A percentile compares a stretch with the other conserved stretches of the same genome.
Conservation (phyloP, 352 stramenopile species). For the Saprolegnia diclina region DNA sequence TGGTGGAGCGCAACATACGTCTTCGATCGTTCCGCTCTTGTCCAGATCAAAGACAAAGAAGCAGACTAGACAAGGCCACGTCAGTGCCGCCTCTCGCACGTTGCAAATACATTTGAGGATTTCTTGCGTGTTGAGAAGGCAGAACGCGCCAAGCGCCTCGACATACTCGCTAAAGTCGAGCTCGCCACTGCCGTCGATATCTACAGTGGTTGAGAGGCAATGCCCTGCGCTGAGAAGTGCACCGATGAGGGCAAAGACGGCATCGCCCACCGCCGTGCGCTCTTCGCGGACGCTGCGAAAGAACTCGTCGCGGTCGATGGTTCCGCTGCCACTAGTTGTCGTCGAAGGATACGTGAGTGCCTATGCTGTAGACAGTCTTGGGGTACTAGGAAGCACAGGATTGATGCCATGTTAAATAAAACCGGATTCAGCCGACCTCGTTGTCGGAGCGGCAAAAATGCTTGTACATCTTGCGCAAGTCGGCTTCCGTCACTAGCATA, state of each 20-base stretch:
- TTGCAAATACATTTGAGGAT: slow-evolving; percentile 69
- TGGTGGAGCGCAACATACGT: slow-evolving; percentile 12
- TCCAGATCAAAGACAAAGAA: slow-evolving; percentile 73
- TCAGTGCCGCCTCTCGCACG: neutral
- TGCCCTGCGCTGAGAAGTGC: neutral
- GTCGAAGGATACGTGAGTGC: neutral
- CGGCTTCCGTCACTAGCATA: slow-evolving; percentile 47
- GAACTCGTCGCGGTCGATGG: slow-evolving; percentile 62
- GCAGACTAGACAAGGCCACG: slow-evolving; percentile 39
- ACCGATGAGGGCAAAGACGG: slow-evolving; percentile 63
- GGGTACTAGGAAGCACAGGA: slow-evolving; percentile 2
- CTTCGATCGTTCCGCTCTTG: slow-evolving; percentile 68
- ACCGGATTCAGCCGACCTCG: slow-evolving; percentile 37
- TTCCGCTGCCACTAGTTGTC: slow-evolving; percentile 48
- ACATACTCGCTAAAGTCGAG: slow-evolving; percentile 74
- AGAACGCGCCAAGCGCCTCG: slow-evolving; percentile 69
- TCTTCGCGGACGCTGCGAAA: slow-evolving; percentile 66
- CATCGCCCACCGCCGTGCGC: slow-evolving; percentile 60
- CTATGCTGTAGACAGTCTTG: neutral
- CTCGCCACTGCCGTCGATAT: slow-evolving; percentile 57
- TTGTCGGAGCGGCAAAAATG: slow-evolving; percentile 59
- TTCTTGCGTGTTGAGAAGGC: slow-evolving; percentile 62
- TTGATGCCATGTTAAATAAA: too few species aligned
- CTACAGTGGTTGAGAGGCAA: neutral
- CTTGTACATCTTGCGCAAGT: slow-evolving; percentile 46